Evolutionary conservation across 108 stramenopile genomes (phyloP), one percentile per base, ranked within the genome.

Genomic region (Licmophora abbreviata): DNA sequence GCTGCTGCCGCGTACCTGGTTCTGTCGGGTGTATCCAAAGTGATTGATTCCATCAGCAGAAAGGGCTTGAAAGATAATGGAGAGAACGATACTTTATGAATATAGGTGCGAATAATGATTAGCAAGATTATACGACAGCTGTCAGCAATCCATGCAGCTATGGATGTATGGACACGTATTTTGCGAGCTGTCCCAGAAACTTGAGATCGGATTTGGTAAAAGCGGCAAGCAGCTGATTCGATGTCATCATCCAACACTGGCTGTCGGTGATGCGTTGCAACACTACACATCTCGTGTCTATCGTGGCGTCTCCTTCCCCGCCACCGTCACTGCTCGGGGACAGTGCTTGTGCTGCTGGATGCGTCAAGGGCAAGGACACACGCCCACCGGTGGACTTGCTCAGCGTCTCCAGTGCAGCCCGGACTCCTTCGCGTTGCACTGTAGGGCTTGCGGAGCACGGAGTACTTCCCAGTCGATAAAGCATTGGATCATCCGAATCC

Each of bases 171-270:
- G n/a, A n/a, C 5, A 73, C 58, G 46, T 73, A 80, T 9, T 37
- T 49, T 8, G 83, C 76, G 44, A 90, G 40, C 40, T 73, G 64
- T 1, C 88, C 88, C 29, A 90, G 48, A 81, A 81, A 90, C 24
- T 70, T 64, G 42, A 90, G 44, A 59, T 90, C 88, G 37, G 65
- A 62, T 28, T 72, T 69, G 5, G 79, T 78, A 54, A 76, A 90
- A 11, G 74, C 58, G 15, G 66, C 76, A 43, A 90, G 53, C 37
- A 85, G 61, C 42, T 76, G 74, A 49, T 85, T 52, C 14, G 86
- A 88, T 2, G 70, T 64, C 24, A 76, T 38, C 43, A 85, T 55
- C 47, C 74, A 63, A 50, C 88, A 90, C 59, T 45, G 53, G 17
- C n/a, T 31, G 37, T 35, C 58, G 14, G 60, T 64, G 28, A 78